phyloP scores from a whole-genome alignment of 2,329 filamentous ascomycete species.

The Stenocarpella maydis region DNA sequence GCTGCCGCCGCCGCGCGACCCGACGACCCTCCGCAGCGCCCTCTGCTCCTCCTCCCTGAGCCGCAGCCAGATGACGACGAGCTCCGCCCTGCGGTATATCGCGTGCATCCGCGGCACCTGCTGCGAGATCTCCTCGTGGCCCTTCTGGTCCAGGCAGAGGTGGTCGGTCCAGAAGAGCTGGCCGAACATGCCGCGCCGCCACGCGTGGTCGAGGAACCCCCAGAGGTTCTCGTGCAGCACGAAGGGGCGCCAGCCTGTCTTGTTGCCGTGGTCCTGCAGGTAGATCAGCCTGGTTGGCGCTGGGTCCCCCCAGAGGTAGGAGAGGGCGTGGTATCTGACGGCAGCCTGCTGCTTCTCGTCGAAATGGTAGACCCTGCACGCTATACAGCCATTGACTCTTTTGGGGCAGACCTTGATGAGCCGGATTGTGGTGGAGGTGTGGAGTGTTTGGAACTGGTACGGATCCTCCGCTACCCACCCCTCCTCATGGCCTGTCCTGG shows the following conservation, averaged over 20 bases:
- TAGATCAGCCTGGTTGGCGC: slow-evolving; percentile 28
- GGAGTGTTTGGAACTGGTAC: neutral
- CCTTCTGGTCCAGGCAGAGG: neutral
- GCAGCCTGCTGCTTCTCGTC: neutral
- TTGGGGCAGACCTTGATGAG: neutral
- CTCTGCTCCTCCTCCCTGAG: neutral
- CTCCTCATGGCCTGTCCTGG: too few species aligned
- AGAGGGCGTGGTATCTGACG: neutral
- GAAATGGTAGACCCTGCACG: neutral
- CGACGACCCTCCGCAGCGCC: too few species aligned
- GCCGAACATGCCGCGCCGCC: neutral
- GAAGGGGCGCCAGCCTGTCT: neutral
- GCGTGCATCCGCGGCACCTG: neutral
- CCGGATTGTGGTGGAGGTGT: neutral
- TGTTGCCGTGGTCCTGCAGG: neutral
- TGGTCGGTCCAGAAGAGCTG: neutral
- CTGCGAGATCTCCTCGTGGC: neutral
- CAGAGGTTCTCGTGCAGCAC: slow-evolving; percentile 9
- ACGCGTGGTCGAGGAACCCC: neutral
- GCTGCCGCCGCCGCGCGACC: too few species aligned
- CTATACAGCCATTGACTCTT: neutral
- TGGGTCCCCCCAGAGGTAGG: neutral
- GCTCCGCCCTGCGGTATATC: neutral
- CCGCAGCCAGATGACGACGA: neutral
- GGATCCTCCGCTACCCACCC: neutral